phyloP scores from a whole-genome alignment of 371 early-diverging fungal genomes.

The Rhizomucor pusillus region DNA sequence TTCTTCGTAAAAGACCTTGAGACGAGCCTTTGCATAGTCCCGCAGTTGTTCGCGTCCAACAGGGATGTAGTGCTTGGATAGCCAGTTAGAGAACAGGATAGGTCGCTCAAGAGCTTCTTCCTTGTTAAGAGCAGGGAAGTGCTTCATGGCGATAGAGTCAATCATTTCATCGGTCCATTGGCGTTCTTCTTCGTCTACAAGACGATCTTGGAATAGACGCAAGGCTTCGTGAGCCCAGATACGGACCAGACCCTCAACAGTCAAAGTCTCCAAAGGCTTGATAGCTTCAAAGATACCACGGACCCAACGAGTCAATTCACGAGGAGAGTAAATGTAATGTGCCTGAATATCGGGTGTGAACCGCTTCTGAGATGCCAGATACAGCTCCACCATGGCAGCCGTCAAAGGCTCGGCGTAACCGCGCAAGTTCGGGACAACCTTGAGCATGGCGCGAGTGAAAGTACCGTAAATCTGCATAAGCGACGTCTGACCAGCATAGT shows the following conservation, averaged over 20 bases:
- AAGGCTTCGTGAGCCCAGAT: slow-evolving; percentile 98
- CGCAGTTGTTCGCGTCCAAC: slow-evolving; percentile 89
- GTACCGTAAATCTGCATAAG: slow-evolving; percentile 96
- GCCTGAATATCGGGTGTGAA: slow-evolving; percentile 98
- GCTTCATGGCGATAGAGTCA: slow-evolving; percentile 78
- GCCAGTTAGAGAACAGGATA: slow-evolving; percentile 97
- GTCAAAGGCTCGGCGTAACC: slow-evolving; percentile 93
- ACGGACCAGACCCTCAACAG: slow-evolving; percentile 87
- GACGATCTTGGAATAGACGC: slow-evolving; percentile 97
- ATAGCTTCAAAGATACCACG: slow-evolving; percentile 97
- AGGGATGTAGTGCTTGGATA: slow-evolving; percentile 88
- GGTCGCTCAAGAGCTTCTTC: slow-evolving; percentile 82
- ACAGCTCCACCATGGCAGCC: slow-evolving; percentile 97
- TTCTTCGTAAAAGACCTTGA: slow-evolving; percentile 98
- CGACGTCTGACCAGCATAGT: slow-evolving; percentile 94
- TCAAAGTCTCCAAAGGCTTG: slow-evolving; percentile 77
- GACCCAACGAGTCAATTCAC: slow-evolving; percentile 98
- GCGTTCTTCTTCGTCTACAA: slow-evolving; percentile 89
- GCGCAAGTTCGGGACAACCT: slow-evolving; percentile 88
- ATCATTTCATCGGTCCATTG: slow-evolving; percentile 92
- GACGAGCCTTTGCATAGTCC: slow-evolving; percentile 91
- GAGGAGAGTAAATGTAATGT: slow-evolving; percentile 98
- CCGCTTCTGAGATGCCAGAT: slow-evolving; percentile 80
- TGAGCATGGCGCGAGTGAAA: slow-evolving; percentile 90
- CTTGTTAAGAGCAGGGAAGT: slow-evolving; percentile 85